phyloP scores from a whole-genome alignment of 495 filamentous ascomycete genomes.

The Wilcoxina mikolae region DNA sequence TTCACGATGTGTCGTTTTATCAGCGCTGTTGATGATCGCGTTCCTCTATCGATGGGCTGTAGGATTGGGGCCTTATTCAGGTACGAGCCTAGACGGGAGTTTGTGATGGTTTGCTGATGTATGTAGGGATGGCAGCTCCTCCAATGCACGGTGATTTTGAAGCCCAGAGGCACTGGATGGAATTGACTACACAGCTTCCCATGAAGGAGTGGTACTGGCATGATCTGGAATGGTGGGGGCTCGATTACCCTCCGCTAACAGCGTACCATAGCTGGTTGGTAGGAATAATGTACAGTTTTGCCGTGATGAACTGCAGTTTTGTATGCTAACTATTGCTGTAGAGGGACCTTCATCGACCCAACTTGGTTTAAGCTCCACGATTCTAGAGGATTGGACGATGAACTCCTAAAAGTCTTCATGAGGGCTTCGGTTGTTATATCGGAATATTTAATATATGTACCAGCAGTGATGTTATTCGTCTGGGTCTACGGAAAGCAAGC shows the following conservation, averaged over 20 bases:
- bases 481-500: slow-evolving; percentile 59
- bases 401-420: slow-evolving; percentile 83
- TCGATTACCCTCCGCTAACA: slow-evolving; percentile 94
- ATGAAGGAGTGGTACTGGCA: slow-evolving; percentile 95
- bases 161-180: slow-evolving; percentile 98
- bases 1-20: slow-evolving; percentile 87
- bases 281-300: slow-evolving; percentile 53
- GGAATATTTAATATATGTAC: slow-evolving; percentile 79
- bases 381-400: slow-evolving; percentile 68
- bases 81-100: slow-evolving; percentile 33
- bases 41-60: slow-evolving; percentile 87
- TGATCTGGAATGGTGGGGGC: slow-evolving; percentile 90
- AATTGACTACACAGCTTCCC: slow-evolving; percentile 76
- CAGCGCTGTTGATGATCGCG: slow-evolving; percentile 74
- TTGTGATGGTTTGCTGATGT: neutral
- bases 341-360: slow-evolving; percentile 58
- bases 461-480: slow-evolving; percentile 68
- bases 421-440: slow-evolving; percentile 74
- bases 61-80: slow-evolving; percentile 87
- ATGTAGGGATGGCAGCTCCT: slow-evolving; percentile 33
- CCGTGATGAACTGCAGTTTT: neutral
- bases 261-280: slow-evolving; percentile 94
- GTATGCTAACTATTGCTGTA: slow-evolving; percentile 4
- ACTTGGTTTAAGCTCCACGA: slow-evolving; percentile 77
- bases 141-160: slow-evolving; percentile 97